Base-by-base conservation (phyloP, 2,329 filamentous ascomycete species). In the Penicillium sp. region DNA sequence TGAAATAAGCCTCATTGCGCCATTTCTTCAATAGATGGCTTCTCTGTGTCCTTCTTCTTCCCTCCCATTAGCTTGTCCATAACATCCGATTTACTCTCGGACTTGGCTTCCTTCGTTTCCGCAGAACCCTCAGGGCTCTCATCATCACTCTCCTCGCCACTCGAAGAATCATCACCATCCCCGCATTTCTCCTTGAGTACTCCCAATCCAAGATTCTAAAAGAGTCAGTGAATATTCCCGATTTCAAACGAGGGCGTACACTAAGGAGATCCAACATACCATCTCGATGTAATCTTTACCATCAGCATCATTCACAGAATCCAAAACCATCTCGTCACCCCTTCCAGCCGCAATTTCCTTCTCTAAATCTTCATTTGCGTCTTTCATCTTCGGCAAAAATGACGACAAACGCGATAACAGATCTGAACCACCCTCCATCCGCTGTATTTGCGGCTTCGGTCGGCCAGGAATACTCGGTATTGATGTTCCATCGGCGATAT, bases 251-350 rank as follows among this genome's bases (percentile, higher is more conserved):
- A 31, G 11, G 16, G 29, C 24, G 33, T 1, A 23, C 39, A 23
- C 8, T n/a, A 42, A n/a, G 19, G 9, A 26, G 28, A 31, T 2
- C 28, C 40, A 39, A 53, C 70, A 21, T 66, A 74, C 72, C 74
- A 77, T 77, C 55, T 77, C 75, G 54, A 77, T 76, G 58, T 77
- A 77, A 48, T 69, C 67, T 29, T 62, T 67, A 23, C 69, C 70
- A 36, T 62, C 71, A 23, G 69, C 70, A 36, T 62, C 71, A 24
- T 67, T 60, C 21, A 66, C 70, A 31, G 71, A 61, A 52, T 77
- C 75, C 51, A 77, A 50, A 16, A 66, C 58, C 23, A 71, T 44
- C 48, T 73, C 69, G 11, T 63, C 62, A 1, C 56, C 63, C 23
- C 66, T 59, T 1, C 72, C 72, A 2, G 70, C 68, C 19, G 69